Base-by-base conservation (phyloP, 208 protist species). In the Histomonas meleagridis region DNA sequence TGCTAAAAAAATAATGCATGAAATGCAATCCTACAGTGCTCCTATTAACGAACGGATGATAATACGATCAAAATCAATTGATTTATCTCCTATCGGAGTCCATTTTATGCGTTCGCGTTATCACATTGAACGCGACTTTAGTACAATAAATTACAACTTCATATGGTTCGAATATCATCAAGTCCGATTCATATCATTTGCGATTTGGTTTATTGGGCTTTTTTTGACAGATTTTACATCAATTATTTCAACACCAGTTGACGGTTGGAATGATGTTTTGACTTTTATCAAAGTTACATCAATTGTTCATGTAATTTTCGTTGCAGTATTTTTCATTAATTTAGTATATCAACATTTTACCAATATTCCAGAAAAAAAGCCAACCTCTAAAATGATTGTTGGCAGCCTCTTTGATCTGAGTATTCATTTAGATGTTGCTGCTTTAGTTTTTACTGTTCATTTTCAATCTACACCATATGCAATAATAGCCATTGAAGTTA, bases 151-250 rank as follows among this genome's bases (percentile, higher is more conserved):
- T 18, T 51, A 51, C 5, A 81, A 81, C n/a, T 81, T 81, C 35
- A 32, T 81, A 32, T 81, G 70, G 70, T 46, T 81, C 7, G 35
- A 81, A 51, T 81, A 81, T 23, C 70, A 81, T n/a, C 70, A 81
- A 51, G 18, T 81, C 4, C 1, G 70, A 51, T 81, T 81, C 51
- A 43, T 81, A 18, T 81, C 70, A 23, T 81, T 81, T 28, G 70
- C 40, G 1, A 81, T 81, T n/a, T 81, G 70, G 70, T 81, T 81
- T 81, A 14, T 81, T 28, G 70, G 70, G 40, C 70, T 81, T 51
- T 81, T 81, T 51, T 81, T 81, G 51, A 81, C 70, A 81, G 70
- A 81, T 51, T 81, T 81, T 51, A 81, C 70, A 48, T 23, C 70
- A 51, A 81, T 81, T 81, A 43, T 81, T n/a, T 51, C 14, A 10